These are phyloP conservation scores for Scedosporium minutisporum DNA, from an alignment of 2,329 filamentous ascomycete genomes.

Conservation along the genomic window DNA sequence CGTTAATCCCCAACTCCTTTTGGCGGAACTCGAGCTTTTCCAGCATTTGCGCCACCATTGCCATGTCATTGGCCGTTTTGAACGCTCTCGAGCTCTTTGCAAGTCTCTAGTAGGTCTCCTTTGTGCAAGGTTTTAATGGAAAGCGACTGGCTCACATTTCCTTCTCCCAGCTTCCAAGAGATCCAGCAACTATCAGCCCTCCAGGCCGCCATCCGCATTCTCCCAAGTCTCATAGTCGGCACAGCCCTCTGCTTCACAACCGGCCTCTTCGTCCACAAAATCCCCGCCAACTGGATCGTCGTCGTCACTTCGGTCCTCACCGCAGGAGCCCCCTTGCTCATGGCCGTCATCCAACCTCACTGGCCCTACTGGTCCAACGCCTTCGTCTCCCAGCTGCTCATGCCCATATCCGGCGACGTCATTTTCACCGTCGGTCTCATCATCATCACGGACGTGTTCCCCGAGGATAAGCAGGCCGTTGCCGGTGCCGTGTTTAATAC, in stretches of 20 bases:
- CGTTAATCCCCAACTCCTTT: slow-evolving; percentile 51
- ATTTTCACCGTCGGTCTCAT: slow-evolving; percentile 48
- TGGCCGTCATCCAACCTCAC: slow-evolving; percentile 38
- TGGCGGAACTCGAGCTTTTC: slow-evolving; percentile 51
- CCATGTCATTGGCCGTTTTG: slow-evolving; percentile 33
- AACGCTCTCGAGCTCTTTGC: slow-evolving; percentile 37
- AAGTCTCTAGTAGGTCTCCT: slow-evolving; percentile 34
- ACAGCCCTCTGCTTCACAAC: slow-evolving; percentile 30
- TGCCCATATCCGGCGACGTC: slow-evolving; percentile 32
- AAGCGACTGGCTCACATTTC: slow-evolving; percentile 7
- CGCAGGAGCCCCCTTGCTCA: slow-evolving; percentile 38
- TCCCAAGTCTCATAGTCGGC: slow-evolving; percentile 35
- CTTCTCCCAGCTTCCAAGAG: slow-evolving; percentile 35
- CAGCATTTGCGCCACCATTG: slow-evolving; percentile 40
- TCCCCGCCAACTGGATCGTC: slow-evolving; percentile 30
- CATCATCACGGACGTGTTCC: slow-evolving; percentile 44
- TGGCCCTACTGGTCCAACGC: slow-evolving; percentile 42
- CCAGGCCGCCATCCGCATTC: slow-evolving; percentile 32
- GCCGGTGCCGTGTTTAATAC: slow-evolving; percentile 55
- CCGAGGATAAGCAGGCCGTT: slow-evolving; percentile 45
- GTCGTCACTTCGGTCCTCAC: slow-evolving; percentile 28
- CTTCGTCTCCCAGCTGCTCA: slow-evolving; percentile 32
- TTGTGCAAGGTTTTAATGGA: neutral
- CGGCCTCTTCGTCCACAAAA: slow-evolving; percentile 33
- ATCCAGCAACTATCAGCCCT: slow-evolving; percentile 35